phyloP scores from a whole-genome alignment of 306 rosid genomes.

The Senna tora region DNA sequence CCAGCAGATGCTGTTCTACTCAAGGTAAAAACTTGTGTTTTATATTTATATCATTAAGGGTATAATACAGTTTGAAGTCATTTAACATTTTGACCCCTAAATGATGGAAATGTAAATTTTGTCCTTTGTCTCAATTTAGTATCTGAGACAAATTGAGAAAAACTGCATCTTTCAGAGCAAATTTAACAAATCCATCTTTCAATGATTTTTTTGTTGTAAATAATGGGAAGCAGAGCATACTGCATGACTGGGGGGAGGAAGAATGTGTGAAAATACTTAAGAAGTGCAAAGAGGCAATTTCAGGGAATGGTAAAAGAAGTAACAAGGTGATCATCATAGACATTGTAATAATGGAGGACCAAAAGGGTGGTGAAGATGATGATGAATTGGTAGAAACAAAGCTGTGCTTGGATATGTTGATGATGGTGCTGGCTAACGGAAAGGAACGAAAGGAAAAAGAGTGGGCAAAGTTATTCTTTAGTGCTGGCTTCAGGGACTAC shows the following conservation, averaged over 20 bases:
- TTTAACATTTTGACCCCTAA: too few species aligned
- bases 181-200: too few species aligned
- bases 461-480: conserved; percentile 37
- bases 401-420: conserved; percentile 36
- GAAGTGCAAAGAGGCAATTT: conserved; percentile 45
- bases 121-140: too few species aligned
- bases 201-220: too few species aligned
- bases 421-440: conserved; percentile 36
- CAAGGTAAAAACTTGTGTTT: conserved; percentile 30
- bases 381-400: conserved; percentile 33
- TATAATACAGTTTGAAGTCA: too few species aligned
- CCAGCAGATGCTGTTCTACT: conserved; percentile 31
- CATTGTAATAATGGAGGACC: conserved; percentile 34
- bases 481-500: conserved; percentile 41
- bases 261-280: conserved; percentile 41
- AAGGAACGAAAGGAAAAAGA: conserved; percentile 42
- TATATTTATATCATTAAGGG: too few species aligned
- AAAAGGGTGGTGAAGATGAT: conserved; percentile 28
- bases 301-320: background rate
- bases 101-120: too few species aligned
- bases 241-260: conserved; percentile 50
- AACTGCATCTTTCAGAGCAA: too few species aligned
- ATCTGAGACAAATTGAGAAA: too few species aligned
- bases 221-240: conserved; percentile 37
- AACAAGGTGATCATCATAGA: conserved; percentile 47